These are phyloP conservation scores for Thraustotheca clavata DNA, from an alignment of 352 stramenopile genomes.

Conservation along the genomic window DNA sequence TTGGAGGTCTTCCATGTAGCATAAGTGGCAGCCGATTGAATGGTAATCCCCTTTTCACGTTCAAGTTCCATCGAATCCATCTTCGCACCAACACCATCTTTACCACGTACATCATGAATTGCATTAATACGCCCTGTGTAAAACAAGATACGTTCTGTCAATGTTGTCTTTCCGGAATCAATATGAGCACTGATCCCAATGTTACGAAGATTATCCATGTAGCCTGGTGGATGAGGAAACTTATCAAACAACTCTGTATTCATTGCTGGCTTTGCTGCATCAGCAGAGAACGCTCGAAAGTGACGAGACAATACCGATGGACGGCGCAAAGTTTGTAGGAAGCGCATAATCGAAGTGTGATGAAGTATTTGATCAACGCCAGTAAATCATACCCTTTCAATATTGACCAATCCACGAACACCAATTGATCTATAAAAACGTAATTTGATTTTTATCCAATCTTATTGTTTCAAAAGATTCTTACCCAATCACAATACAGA, in stretches of 20 bases:
- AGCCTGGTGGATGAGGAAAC: constrained; percentile 38
- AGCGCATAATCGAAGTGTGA: constrained; percentile 15
- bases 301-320: constrained; percentile 14
- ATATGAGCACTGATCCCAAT: constrained; percentile 97
- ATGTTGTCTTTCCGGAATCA: constrained; percentile 98
- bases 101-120: constrained; percentile 94
- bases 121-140: constrained; percentile 98
- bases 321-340: constrained; percentile 6
- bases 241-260: constrained; percentile 20
- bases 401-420: constrained; percentile 4
- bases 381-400: background rate
- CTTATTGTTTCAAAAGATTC: too few relatives aligned
- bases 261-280: background rate
- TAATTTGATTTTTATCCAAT: background rate
- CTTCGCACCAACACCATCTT: constrained; percentile 97
- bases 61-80: constrained; percentile 99
- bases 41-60: constrained; percentile 99
- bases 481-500: too few relatives aligned
- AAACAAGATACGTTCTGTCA: constrained; percentile 99
- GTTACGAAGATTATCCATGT: constrained; percentile 86
- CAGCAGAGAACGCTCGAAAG: constrained; percentile 3
- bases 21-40: constrained; percentile 98
- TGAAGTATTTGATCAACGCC: background rate
- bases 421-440: background rate
- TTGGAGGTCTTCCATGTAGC: constrained; percentile 93